phyloP scores from a whole-genome alignment of 345 rosid species.

The Capsella bursapastoris region DNA sequence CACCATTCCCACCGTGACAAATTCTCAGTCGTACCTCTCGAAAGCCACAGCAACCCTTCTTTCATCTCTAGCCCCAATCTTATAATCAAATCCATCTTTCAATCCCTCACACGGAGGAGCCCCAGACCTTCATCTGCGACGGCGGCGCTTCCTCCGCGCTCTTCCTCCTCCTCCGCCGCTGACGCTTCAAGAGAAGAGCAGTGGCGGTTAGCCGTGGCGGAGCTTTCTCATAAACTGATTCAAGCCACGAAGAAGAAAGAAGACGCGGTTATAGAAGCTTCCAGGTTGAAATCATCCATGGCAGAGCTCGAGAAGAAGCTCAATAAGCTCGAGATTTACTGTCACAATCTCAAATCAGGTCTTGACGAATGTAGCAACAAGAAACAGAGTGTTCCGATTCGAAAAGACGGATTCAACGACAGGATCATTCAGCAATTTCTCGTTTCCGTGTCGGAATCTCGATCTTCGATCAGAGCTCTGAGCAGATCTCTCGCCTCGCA shows the following conservation, averaged over 20 bases:
- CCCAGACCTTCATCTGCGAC: slow-evolving; percentile 51
- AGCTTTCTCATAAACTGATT: slow-evolving; percentile 79
- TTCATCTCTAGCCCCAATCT: slow-evolving; percentile 79
- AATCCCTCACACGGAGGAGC: slow-evolving; percentile 67
- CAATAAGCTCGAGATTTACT: slow-evolving; percentile 79
- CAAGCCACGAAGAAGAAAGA: slow-evolving; percentile 84
- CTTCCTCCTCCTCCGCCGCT: slow-evolving; percentile 41
- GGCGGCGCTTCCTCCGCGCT: slow-evolving; percentile 36
- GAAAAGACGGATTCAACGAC: slow-evolving; percentile 47
- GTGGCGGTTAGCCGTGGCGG: slow-evolving; percentile 75
- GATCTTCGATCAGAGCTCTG: slow-evolving; percentile 60
- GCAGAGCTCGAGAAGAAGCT: slow-evolving; percentile 95
- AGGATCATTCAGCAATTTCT: slow-evolving; percentile 67
- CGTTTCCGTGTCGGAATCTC: slow-evolving; percentile 69
- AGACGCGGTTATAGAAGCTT: slow-evolving; percentile 79
- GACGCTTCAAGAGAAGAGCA: slow-evolving; percentile 63
- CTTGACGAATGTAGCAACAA: slow-evolving; percentile 68
- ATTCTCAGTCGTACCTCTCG: slow-evolving; percentile 82
- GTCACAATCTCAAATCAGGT: slow-evolving; percentile 75
- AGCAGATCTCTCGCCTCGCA: slow-evolving; percentile 73
- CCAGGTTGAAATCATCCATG: slow-evolving; percentile 78
- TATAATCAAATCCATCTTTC: slow-evolving; percentile 69
- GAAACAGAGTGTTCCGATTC: slow-evolving; percentile 37
- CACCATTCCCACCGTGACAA: slow-evolving; percentile 65
- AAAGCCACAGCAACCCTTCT: slow-evolving; percentile 58